Evolutionary conservation across 371 early-diverging fungal species (phyloP).

Genomic region (Mortierella sp.): DNA sequence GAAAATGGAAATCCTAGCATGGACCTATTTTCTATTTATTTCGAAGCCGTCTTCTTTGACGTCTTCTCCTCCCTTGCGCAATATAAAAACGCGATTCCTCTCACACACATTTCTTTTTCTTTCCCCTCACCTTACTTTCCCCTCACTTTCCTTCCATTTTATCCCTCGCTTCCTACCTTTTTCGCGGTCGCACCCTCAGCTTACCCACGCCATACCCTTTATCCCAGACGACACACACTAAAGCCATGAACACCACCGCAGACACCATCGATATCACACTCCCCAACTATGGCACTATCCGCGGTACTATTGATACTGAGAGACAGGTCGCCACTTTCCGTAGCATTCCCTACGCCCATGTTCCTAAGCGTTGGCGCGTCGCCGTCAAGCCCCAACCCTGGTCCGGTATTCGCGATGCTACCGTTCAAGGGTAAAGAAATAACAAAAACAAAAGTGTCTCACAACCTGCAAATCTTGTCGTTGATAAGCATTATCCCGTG

Average conservation of each 20-base stretch:
- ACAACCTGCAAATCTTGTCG: neutral
- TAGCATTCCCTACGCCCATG: conserved; percentile 37
- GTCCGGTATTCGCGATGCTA: conserved; percentile 49
- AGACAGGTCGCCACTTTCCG: conserved; percentile 27
- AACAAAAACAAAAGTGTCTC: no score
- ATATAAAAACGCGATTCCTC: neutral
- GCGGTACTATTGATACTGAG: conserved; percentile 14
- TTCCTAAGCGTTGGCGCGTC: conserved; percentile 40
- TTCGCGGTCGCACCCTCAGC: neutral
- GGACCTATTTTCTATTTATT: no score
- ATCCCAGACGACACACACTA: neutral
- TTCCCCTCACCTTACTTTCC: neutral
- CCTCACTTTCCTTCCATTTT: neutral
- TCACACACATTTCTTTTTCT: neutral
- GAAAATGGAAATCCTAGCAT: no score
- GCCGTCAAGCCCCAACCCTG: conserved; percentile 35
- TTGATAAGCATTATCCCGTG: neutral
- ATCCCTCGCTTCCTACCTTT: neutral
- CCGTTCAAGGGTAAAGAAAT: conserved; percentile 38
- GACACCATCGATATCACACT: conserved; percentile 22
- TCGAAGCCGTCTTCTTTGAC: neutral
- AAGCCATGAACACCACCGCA: neutral
- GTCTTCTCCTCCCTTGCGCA: neutral
- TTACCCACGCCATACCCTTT: neutral
- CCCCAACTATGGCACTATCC: conserved; percentile 31